These are phyloP conservation scores for Kickxella alabastrina DNA, from an alignment of 192 early-diverging fungal species.

Conservation along the genomic window DNA sequence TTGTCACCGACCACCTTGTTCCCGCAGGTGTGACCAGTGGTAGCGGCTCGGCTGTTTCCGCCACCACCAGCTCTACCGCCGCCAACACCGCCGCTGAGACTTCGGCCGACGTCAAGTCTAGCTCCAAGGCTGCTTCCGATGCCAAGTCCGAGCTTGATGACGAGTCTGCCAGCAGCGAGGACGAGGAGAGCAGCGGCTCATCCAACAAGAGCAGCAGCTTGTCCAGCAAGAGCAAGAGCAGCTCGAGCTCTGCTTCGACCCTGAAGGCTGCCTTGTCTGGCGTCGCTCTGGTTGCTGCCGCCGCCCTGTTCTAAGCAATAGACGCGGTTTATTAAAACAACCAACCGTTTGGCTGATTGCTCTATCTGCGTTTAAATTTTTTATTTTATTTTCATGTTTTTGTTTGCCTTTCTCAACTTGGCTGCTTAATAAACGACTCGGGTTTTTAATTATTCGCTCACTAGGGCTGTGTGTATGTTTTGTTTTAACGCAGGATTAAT, in stretches of 20 bases:
- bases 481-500: no score
- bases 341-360: background rate
- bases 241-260: slow-evolving; percentile 18
- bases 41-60: slow-evolving; percentile 7
- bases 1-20: slow-evolving; percentile 34
- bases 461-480: no score
- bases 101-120: slow-evolving; percentile 3
- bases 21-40: slow-evolving; percentile 13
- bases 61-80: background rate
- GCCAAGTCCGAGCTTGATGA: slow-evolving; percentile 2
- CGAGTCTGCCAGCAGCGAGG: background rate
- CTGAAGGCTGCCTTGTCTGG: slow-evolving; percentile 32
- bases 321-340: background rate
- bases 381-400: background rate
- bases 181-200: slow-evolving; percentile 1
- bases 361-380: background rate
- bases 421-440: no score
- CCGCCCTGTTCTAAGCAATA: slow-evolving; percentile 35
- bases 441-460: no score
- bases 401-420: no score
- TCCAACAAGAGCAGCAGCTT: slow-evolving; percentile 2
- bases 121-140: slow-evolving; percentile 1
- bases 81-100: background rate
- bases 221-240: slow-evolving; percentile 1
- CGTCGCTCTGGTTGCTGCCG: slow-evolving; percentile 30